These are phyloP conservation scores for Acrocalymma vagum DNA, from an alignment of 2,329 filamentous ascomycete genomes.

Conservation along the genomic window DNA sequence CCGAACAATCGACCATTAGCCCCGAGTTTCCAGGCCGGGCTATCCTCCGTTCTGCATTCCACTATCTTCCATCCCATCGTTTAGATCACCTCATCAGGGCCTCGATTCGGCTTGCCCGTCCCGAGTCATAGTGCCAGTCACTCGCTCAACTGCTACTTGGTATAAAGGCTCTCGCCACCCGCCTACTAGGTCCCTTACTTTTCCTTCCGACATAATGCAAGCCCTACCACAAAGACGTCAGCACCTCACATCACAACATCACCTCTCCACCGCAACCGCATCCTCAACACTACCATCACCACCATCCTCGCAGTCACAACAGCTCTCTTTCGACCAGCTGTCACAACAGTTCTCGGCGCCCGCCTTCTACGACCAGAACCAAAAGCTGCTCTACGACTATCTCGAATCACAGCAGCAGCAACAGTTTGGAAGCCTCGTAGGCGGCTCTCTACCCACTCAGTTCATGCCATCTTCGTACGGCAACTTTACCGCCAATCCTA, in stretches of 20 bases:
- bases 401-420: constrained; percentile 46
- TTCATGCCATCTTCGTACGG: constrained; percentile 44
- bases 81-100: constrained; percentile 45
- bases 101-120: constrained; percentile 32
- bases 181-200: constrained; percentile 39
- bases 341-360: constrained; percentile 35
- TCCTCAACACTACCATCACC: constrained; percentile 34
- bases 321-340: constrained; percentile 37
- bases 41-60: too few species aligned
- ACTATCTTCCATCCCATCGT: constrained; percentile 26
- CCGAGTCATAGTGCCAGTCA: constrained; percentile 40
- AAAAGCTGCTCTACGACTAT: constrained; percentile 47
- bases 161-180: constrained; percentile 51
- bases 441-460: constrained; percentile 27
- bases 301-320: constrained; percentile 38
- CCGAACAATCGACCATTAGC: too few species aligned
- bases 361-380: constrained; percentile 40
- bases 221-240: constrained; percentile 48
- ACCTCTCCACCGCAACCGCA: constrained; percentile 21
- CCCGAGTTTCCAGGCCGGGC: too few species aligned
- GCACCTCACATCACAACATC: constrained; percentile 36
- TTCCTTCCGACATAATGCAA: constrained; percentile 44
- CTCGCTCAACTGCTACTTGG: constrained; percentile 34
- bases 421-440: constrained; percentile 27
- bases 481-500: constrained; percentile 45